Evolutionary conservation across 495 filamentous ascomycete species (phyloP).

Genomic region (Xylaria castorea): DNA sequence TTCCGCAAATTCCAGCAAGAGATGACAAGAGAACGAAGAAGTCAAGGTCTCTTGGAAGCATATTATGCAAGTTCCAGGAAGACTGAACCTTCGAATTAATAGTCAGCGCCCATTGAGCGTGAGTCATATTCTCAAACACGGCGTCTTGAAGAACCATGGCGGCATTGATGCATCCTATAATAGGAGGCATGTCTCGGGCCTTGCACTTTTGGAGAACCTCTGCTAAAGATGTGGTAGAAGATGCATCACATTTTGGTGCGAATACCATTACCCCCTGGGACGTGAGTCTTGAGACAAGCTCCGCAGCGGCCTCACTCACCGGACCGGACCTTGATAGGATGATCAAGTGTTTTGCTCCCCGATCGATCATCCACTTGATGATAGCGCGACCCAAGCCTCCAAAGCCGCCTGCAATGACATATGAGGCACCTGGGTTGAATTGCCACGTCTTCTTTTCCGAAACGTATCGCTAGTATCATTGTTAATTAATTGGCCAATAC

Average conservation of each 20-base stretch:
- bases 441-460: conserved; percentile 30
- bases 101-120: conserved; percentile 46
- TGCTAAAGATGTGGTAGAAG: conserved; percentile 26
- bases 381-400: conserved; percentile 65
- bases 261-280: conserved; percentile 35
- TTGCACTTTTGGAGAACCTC: conserved; percentile 35
- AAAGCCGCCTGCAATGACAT: conserved; percentile 63
- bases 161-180: conserved; percentile 60
- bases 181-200: conserved; percentile 48
- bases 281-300: conserved; percentile 36
- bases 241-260: conserved; percentile 51
- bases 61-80: conserved; percentile 55
- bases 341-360: conserved; percentile 61
- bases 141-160: conserved; percentile 60
- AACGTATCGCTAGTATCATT: conserved; percentile 27
- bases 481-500: not conserved
- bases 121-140: conserved; percentile 57
- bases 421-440: conserved; percentile 50
- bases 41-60: conserved; percentile 51
- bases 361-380: conserved; percentile 56
- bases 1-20: conserved; percentile 58
- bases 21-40: conserved; percentile 68
- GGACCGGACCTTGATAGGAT: conserved; percentile 59
- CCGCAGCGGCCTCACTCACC: conserved; percentile 25
- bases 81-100: conserved; percentile 55